These are phyloP conservation scores for Pseudopithomyces chartarum DNA, from an alignment of 2,329 filamentous ascomycete species.

Conservation along the genomic window DNA sequence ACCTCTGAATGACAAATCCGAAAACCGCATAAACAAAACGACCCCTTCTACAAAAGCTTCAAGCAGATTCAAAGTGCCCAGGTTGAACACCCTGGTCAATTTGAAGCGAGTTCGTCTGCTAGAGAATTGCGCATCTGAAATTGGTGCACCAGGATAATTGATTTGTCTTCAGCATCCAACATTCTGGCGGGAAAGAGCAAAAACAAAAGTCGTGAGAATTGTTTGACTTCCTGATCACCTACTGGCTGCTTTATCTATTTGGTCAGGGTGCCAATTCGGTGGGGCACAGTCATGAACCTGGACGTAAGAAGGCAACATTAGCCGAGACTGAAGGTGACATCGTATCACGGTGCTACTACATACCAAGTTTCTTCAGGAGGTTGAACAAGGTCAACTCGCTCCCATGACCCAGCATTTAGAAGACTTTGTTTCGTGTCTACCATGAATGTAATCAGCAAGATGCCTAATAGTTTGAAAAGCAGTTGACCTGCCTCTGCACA, in stretches of 20 bases:
- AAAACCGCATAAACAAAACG: not conserved
- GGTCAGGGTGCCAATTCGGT: not conserved
- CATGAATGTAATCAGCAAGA: not conserved
- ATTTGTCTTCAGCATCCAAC: no score
- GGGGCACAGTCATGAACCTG: not conserved
- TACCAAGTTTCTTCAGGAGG: constrained; percentile 1
- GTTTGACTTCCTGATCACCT: not conserved
- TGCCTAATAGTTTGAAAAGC: not conserved
- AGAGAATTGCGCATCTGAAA: no score
- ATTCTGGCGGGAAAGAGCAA: no score
- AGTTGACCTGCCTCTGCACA: constrained; percentile 1
- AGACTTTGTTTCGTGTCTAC: constrained; percentile 1
- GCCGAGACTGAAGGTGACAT: not conserved
- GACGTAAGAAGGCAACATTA: not conserved
- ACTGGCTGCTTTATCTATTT: not conserved
- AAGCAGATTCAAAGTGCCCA: not conserved
- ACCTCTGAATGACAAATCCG: not conserved
- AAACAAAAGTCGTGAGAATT: not conserved
- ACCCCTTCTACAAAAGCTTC: not conserved
- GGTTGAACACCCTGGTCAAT: no score
- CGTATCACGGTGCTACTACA: not conserved
- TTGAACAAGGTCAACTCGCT: not conserved
- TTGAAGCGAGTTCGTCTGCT: no score
- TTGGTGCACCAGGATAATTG: no score
- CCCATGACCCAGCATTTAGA: not conserved